phyloP scores from a whole-genome alignment of 2,329 filamentous ascomycete genomes.

The Fusarium nodosum region DNA sequence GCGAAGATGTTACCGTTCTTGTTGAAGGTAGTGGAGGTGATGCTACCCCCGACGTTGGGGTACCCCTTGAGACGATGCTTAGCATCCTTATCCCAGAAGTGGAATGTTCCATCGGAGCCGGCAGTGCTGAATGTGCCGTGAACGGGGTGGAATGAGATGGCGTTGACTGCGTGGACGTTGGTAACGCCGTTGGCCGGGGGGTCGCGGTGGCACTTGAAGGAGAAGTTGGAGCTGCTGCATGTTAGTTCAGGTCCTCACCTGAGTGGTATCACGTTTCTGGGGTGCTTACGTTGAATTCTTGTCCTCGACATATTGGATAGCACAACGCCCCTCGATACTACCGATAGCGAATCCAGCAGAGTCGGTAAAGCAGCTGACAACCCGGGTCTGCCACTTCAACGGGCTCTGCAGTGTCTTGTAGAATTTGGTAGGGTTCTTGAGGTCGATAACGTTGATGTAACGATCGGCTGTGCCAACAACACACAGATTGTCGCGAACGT shows the following conservation, averaged over 20 bases:
- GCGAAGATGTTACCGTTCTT: slow-evolving; percentile 85
- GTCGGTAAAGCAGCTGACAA: slow-evolving; percentile 95
- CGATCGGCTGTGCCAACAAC: slow-evolving; percentile 95
- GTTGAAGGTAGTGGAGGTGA: slow-evolving; percentile 93
- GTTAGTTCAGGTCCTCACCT: slow-evolving; percentile 22
- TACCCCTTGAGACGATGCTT: slow-evolving; percentile 93
- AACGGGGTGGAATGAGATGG: slow-evolving; percentile 96
- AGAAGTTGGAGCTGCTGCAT: slow-evolving; percentile 84
- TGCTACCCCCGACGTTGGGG: slow-evolving; percentile 84
- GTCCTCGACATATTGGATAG: slow-evolving; percentile 98
- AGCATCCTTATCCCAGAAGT: slow-evolving; percentile 95
- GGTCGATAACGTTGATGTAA: slow-evolving; percentile 95
- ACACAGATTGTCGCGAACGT: slow-evolving; percentile 87
- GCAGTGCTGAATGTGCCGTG: slow-evolving; percentile 99
- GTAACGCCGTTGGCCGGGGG: slow-evolving; percentile 79
- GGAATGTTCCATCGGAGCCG: slow-evolving; percentile 94
- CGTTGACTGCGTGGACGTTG: slow-evolving; percentile 95
- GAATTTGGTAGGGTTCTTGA: slow-evolving; percentile 88
- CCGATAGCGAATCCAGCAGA: slow-evolving; percentile 93
- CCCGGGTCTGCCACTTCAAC: slow-evolving; percentile 97
- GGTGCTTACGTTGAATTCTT: slow-evolving; percentile 82
- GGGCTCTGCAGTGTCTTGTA: slow-evolving; percentile 98
- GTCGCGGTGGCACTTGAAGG: slow-evolving; percentile 98
- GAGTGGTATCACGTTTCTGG: not conserved
- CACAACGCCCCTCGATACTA: slow-evolving; percentile 95